These are phyloP conservation scores for Pythium sp. DNA, from an alignment of 352 stramenopile species.

Conservation along the genomic window DNA sequence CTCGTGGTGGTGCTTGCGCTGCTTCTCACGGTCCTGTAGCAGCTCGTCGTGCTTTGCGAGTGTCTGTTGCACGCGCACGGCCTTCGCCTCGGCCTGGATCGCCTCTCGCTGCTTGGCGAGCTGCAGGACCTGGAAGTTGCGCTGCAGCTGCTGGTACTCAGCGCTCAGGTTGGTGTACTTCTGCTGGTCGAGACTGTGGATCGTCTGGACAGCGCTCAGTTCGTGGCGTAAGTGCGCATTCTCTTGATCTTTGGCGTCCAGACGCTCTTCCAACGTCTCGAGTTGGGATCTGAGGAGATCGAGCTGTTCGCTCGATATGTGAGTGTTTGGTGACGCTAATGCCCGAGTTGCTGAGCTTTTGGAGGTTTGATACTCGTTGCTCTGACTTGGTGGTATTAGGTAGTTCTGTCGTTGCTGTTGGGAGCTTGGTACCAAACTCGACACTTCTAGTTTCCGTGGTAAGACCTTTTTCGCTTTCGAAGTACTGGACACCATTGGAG, in stretches of 20 bases:
- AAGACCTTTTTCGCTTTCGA: neutral
- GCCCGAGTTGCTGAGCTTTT: neutral
- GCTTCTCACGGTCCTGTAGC: slow-evolving; percentile 33
- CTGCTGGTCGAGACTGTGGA: slow-evolving; percentile 29
- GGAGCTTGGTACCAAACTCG: neutral
- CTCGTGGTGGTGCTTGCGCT: slow-evolving; percentile 31
- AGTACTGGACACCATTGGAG: neutral
- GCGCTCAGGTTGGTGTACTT: slow-evolving; percentile 27
- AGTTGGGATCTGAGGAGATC: neutral
- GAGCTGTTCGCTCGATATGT: neutral
- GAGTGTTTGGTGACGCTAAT: neutral
- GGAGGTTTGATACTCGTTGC: neutral
- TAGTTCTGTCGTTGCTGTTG: neutral
- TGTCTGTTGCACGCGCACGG: slow-evolving; percentile 37
- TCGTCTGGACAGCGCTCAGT: slow-evolving; percentile 19
- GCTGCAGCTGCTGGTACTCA: slow-evolving; percentile 37
- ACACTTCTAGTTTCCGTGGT: neutral
- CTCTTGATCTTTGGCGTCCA: slow-evolving; percentile 17
- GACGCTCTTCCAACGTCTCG: neutral
- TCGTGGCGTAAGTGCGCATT: slow-evolving; percentile 14
- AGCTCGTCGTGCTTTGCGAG: slow-evolving; percentile 38
- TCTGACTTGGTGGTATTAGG: neutral
- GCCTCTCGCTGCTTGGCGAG: slow-evolving; percentile 38
- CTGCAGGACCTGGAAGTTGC: slow-evolving; percentile 19
- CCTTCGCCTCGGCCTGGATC: slow-evolving; percentile 39